Conservation (phyloP, 192 early-diverging fungal genomes). For the Coemansia sp. region DNA sequence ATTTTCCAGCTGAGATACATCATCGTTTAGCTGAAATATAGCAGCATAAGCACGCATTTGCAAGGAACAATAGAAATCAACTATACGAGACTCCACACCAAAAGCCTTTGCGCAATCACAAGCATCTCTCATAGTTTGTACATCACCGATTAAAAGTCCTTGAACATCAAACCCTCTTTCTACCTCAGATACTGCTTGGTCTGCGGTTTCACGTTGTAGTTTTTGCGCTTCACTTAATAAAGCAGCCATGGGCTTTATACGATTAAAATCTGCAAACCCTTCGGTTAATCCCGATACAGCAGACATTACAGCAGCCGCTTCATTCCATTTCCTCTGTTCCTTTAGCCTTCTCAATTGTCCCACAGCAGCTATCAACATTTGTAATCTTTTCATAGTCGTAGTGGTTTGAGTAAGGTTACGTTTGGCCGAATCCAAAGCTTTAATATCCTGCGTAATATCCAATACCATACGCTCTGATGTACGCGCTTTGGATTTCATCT, state of each 20-base stretch:
- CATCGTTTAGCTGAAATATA: constrained; percentile 68
- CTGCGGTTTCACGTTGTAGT: constrained; percentile 53
- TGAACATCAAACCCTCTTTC: constrained; percentile 67
- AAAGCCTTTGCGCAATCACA: constrained; percentile 74
- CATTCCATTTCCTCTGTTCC: constrained; percentile 68
- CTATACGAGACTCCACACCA: constrained; percentile 54
- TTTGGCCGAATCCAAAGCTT: constrained; percentile 90
- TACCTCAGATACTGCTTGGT: constrained; percentile 53
- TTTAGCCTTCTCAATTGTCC: constrained; percentile 68
- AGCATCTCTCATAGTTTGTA: constrained; percentile 61
- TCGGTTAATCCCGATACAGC: constrained; percentile 74
- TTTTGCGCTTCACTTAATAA: constrained; percentile 60
- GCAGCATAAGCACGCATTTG: constrained; percentile 80
- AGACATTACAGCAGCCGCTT: constrained; percentile 75
- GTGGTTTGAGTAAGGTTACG: constrained; percentile 81
- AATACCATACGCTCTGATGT: constrained; percentile 84
- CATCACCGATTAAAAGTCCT: constrained; percentile 54
- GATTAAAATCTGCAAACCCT: constrained; percentile 70
- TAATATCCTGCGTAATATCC: constrained; percentile 96
- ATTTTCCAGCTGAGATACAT: constrained; percentile 81
- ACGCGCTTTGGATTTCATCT: constrained; percentile 80
- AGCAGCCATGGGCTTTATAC: constrained; percentile 70
- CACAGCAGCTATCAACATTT: constrained; percentile 80
- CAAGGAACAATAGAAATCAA: constrained; percentile 74
- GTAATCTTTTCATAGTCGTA: constrained; percentile 75